Evolutionary conservation across 2,329 filamentous ascomycete genomes (phyloP).

Genomic region (Chaetothyriales sp.): DNA sequence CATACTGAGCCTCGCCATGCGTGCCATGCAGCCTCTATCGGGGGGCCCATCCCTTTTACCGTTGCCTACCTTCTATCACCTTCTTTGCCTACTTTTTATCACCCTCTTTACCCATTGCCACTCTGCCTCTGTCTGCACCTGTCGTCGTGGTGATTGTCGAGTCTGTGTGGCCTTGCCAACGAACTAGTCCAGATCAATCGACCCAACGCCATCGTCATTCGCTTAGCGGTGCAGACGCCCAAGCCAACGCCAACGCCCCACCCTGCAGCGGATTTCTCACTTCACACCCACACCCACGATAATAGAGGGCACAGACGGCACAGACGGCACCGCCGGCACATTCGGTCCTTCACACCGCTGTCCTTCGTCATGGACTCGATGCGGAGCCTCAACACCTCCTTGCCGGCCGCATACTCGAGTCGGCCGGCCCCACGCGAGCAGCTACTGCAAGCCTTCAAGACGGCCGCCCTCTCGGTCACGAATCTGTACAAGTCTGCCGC

Average conservation of each 20-base stretch:
- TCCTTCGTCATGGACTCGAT: conserved; percentile 45
- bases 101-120: not conserved
- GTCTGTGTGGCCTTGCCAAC: not conserved
- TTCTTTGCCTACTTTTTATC: not conserved
- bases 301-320: no score
- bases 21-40: no score
- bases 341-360: no score
- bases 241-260: no score
- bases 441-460: conserved; percentile 79
- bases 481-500: conserved; percentile 91
- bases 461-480: conserved; percentile 83
- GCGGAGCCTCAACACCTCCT: conserved; percentile 48
- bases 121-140: not conserved
- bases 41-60: no score
- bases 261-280: not conserved
- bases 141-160: not conserved
- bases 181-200: not conserved
- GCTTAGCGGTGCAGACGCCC: not conserved
- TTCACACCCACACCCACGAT: not conserved
- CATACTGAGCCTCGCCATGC: no score
- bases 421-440: conserved; percentile 32
- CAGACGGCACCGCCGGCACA: no score
- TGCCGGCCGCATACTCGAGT: conserved; percentile 38
- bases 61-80: no score
- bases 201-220: not conserved